A percentile compares a stretch with the other conserved stretches of the same genome.
Evolutionary conservation across 179 eudicot genomes (phyloP).

Genomic region (Spergularia azorica): DNA sequence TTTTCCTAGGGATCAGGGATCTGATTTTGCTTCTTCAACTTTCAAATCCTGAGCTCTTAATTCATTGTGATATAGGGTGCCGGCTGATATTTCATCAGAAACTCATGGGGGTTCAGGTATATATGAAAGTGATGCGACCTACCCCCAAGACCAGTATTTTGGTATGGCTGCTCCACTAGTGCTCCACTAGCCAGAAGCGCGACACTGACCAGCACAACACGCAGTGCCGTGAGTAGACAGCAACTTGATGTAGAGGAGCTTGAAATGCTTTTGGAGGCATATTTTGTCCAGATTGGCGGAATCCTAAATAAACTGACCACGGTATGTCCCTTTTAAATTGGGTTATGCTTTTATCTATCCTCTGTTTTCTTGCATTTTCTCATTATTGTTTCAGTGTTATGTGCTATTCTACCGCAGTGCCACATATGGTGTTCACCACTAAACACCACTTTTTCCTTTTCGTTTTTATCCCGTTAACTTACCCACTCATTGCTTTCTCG

Average conservation of each 20-base stretch:
- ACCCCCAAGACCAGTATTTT: slow-evolving; percentile 46
- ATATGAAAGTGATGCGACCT: slow-evolving; percentile 47
- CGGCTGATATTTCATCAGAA: slow-evolving; percentile 53
- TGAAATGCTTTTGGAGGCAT: slow-evolving; percentile 99
- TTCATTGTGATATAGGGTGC: slow-evolving; percentile 41
- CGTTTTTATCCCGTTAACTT: too few species aligned
- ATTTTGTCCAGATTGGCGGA: slow-evolving; percentile 95
- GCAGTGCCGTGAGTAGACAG: slow-evolving; percentile 65
- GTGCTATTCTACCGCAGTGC: not conserved
- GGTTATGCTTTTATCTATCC: not conserved
- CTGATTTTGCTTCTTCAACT: not conserved
- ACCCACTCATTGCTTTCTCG: too few species aligned
- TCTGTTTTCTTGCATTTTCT: too few species aligned
- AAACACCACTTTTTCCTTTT: not conserved
- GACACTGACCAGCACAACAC: slow-evolving; percentile 75
- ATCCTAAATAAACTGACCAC: slow-evolving; percentile 90
- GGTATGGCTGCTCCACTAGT: too few species aligned
- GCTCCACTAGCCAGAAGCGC: slow-evolving; percentile 57
- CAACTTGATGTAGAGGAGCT: slow-evolving; percentile 97
- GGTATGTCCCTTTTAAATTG: slow-evolving; percentile 42
- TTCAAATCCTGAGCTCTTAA: not conserved
- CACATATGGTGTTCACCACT: not conserved
- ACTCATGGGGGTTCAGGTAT: slow-evolving; percentile 47
- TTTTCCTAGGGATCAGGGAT: not conserved
- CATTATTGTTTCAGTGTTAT: not conserved